Evolutionary conservation across 176 grass and related monocot genomes (phyloP).

Genomic region (Aegilops umbellulata): DNA sequence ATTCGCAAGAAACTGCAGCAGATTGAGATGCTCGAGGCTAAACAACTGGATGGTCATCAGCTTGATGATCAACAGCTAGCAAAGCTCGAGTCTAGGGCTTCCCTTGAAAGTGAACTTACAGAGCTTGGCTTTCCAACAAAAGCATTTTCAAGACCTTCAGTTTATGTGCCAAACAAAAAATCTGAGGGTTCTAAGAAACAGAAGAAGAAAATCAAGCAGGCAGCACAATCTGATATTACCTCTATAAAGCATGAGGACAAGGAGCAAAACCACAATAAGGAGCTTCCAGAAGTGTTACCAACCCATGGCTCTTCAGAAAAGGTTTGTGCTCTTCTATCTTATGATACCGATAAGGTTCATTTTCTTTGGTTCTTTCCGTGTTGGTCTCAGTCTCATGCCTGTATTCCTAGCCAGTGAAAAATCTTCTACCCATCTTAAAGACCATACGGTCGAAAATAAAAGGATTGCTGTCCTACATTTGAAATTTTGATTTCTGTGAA

Average conservation of each 20-base stretch:
- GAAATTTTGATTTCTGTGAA: background rate
- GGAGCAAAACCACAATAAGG: constrained; percentile 32
- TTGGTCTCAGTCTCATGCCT: background rate
- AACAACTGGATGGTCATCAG: constrained; percentile 63
- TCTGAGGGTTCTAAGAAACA: constrained; percentile 78
- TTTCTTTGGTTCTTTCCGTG: constrained; percentile 17
- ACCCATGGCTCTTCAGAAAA: constrained; percentile 43
- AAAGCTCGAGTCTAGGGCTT: constrained; percentile 71
- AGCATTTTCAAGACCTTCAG: constrained; percentile 30
- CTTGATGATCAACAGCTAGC: constrained; percentile 90
- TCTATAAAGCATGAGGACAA: constrained; percentile 49
- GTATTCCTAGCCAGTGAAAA: constrained; percentile 6
- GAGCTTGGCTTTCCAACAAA: constrained; percentile 71
- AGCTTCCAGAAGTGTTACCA: constrained; percentile 41
- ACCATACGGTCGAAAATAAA: background rate
- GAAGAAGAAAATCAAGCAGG: constrained; percentile 70
- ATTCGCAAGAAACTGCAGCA: constrained; percentile 96
- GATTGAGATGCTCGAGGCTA: constrained; percentile 91
- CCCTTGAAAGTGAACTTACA: constrained; percentile 69
- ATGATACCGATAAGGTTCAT: constrained; percentile 1
- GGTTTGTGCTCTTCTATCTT: constrained; percentile 33
- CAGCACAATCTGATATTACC: constrained; percentile 37
- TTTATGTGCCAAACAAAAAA: constrained; percentile 50
- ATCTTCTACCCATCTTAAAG: background rate
- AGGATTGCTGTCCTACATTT: background rate